Percentiles rank a stretch among this genome's conserved stretches.
These are phyloP conservation scores for Phytophthora sp. DNA, from an alignment of 352 stramenopile genomes.

Conservation along the genomic window DNA sequence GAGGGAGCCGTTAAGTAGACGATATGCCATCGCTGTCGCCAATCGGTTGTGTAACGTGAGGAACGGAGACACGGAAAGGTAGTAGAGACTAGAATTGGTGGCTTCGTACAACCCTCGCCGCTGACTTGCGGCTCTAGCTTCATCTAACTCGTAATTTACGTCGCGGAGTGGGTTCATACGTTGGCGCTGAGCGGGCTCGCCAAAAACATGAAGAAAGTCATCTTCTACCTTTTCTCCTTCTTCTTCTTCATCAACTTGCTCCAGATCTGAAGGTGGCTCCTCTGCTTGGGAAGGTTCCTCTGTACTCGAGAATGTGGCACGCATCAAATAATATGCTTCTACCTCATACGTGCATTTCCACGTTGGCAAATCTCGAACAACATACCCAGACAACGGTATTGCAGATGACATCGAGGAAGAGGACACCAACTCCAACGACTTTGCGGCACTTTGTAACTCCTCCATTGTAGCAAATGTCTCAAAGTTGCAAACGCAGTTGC, in stretches of 20 bases:
- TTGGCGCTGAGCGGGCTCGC: conserved; percentile 48
- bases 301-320: conserved; percentile 73
- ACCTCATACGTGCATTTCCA: conserved; percentile 92
- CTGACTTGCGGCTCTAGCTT: conserved; percentile 76
- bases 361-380: conserved; percentile 82
- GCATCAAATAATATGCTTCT: conserved; percentile 89
- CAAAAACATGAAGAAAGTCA: conserved; percentile 83
- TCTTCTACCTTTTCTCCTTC: conserved; percentile 76
- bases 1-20: conserved; percentile 79
- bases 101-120: conserved; percentile 81
- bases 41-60: conserved; percentile 87
- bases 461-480: conserved; percentile 79
- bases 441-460: conserved; percentile 58
- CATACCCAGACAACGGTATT: conserved; percentile 72
- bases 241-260: conserved; percentile 61
- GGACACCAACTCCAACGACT: conserved; percentile 39
- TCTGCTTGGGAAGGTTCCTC: conserved; percentile 46
- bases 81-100: conserved; percentile 86
- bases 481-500: conserved; percentile 84
- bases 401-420: conserved; percentile 45
- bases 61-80: conserved; percentile 84
- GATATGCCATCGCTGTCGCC: conserved; percentile 83
- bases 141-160: conserved; percentile 83
- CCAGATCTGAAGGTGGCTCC: conserved; percentile 26
- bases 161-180: conserved; percentile 68